Evolutionary conservation across 2,329 filamentous ascomycete species (phyloP).

Genomic region (Pyrenophora teres): DNA sequence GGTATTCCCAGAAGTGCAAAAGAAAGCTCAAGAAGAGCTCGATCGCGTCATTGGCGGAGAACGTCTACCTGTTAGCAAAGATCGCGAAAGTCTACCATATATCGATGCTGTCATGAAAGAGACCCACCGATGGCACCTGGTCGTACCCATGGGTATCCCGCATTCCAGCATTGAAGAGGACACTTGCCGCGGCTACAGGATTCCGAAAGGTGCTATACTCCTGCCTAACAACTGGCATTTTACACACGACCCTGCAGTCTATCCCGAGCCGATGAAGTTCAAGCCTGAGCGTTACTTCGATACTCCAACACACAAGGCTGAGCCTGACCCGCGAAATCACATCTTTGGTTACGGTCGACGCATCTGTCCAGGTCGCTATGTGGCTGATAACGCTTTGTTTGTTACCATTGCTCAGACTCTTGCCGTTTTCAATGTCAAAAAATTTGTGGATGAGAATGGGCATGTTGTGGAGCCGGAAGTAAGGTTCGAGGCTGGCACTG

Average conservation of each 20-base stretch:
- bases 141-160: slow-evolving; percentile 39
- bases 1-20: slow-evolving; percentile 54
- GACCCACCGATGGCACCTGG: slow-evolving; percentile 51
- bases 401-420: slow-evolving; percentile 52
- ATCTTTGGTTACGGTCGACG: slow-evolving; percentile 51
- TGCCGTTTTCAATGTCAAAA: slow-evolving; percentile 52
- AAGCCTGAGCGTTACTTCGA: slow-evolving; percentile 51
- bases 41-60: slow-evolving; percentile 54
- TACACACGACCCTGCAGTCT: slow-evolving; percentile 47
- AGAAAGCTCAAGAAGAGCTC: slow-evolving; percentile 54
- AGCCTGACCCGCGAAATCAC: slow-evolving; percentile 45
- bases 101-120: slow-evolving; percentile 43
- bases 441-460: neutral
- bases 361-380: slow-evolving; percentile 50
- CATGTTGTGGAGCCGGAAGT: slow-evolving; percentile 1
- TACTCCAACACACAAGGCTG: slow-evolving; percentile 33
- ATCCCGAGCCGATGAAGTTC: slow-evolving; percentile 48
- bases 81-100: slow-evolving; percentile 50
- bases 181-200: slow-evolving; percentile 44
- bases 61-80: slow-evolving; percentile 55
- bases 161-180: slow-evolving; percentile 43
- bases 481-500: slow-evolving; percentile 28
- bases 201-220: slow-evolving; percentile 49
- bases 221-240: slow-evolving; percentile 50
- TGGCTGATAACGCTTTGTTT: slow-evolving; percentile 51